Evolutionary conservation across 2,329 filamentous ascomycete genomes (phyloP).

Genomic region (Epichloe sp.): DNA sequence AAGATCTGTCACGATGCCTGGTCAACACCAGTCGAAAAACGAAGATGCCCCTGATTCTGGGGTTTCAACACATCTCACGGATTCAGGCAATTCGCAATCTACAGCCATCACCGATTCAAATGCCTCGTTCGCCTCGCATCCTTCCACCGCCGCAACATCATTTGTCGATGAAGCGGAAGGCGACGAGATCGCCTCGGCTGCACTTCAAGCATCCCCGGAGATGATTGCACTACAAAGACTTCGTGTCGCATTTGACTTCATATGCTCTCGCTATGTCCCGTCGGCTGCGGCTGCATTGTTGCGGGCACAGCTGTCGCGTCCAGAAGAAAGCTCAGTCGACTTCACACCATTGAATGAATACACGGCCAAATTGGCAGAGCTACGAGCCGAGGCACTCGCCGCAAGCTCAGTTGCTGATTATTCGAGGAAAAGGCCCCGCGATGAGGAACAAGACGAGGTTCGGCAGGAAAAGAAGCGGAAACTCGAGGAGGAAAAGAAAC

Average conservation of each 20-base stretch:
- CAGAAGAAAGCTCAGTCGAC: slow-evolving; percentile 30
- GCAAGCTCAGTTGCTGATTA: slow-evolving; percentile 57
- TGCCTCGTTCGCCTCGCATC: slow-evolving; percentile 23
- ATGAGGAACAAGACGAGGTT: slow-evolving; percentile 54
- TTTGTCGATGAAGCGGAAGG: slow-evolving; percentile 20
- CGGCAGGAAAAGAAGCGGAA: slow-evolving; percentile 70
- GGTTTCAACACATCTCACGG: slow-evolving; percentile 10
- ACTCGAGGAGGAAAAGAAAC: slow-evolving; percentile 79
- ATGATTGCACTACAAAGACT: slow-evolving; percentile 49
- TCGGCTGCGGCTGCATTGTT: slow-evolving; percentile 29
- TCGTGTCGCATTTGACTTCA: slow-evolving; percentile 50
- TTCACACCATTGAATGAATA: slow-evolving; percentile 63
- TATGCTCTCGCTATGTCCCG: slow-evolving; percentile 48
- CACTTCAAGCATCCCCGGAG: slow-evolving; percentile 33
- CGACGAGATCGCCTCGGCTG: slow-evolving; percentile 23
- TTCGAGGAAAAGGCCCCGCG: slow-evolving; percentile 51
- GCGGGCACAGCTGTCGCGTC: slow-evolving; percentile 24
- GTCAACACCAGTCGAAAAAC: slow-evolving; percentile 6
- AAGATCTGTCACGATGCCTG: slow-evolving; percentile 36
- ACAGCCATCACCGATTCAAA: slow-evolving; percentile 24
- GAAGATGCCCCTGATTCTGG: slow-evolving; percentile 10
- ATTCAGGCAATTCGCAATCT: slow-evolving; percentile 28
- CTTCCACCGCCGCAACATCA: slow-evolving; percentile 34
- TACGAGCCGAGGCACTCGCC: slow-evolving; percentile 59
- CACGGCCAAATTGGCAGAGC: slow-evolving; percentile 47